Conservation (phyloP, 2,329 filamentous ascomycete species). For the Pseudopyrenochaeta lycopersici region DNA sequence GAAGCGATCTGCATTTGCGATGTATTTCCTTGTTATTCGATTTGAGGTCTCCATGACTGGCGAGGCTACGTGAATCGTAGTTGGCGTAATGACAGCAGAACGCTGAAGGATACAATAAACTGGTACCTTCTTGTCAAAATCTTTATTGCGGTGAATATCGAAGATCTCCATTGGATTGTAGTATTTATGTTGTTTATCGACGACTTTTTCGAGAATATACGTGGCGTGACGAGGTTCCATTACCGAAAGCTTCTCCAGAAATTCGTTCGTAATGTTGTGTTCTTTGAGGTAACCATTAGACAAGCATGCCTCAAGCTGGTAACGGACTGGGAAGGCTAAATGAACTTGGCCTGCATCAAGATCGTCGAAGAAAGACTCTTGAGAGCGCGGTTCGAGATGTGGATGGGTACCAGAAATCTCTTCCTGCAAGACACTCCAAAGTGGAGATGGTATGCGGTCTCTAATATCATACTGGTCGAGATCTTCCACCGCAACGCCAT, state of each 20-base stretch:
- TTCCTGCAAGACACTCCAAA: conserved; percentile 41
- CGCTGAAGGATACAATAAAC: conserved; percentile 78
- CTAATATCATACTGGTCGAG: conserved; percentile 55
- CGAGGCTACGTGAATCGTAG: conserved; percentile 78
- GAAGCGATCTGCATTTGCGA: conserved; percentile 77
- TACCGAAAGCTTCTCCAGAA: conserved; percentile 68
- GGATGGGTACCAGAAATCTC: conserved; percentile 37
- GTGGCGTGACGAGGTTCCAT: conserved; percentile 65
- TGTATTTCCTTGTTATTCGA: conserved; percentile 79
- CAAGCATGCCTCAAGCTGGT: conserved; percentile 94
- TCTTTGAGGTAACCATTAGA: conserved; percentile 81
- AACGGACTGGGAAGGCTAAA: conserved; percentile 73
- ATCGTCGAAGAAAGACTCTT: conserved; percentile 31
- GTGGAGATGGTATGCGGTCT: conserved; percentile 11
- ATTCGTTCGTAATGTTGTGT: conserved; percentile 72
- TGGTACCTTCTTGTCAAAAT: conserved; percentile 61
- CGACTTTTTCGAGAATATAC: conserved; percentile 77
- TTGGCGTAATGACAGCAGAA: conserved; percentile 83
- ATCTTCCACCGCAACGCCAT: conserved; percentile 70
- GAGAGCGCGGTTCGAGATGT: conserved; percentile 16
- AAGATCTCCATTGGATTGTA: conserved; percentile 80
- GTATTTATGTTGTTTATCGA: conserved; percentile 68
- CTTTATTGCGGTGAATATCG: conserved; percentile 50
- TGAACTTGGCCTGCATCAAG: conserved; percentile 41
- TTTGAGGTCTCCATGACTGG: conserved; percentile 89